These are phyloP conservation scores for Hemileia vastatrix DNA, from an alignment of 1,284 basidiomycete species.

Conservation along the genomic window DNA sequence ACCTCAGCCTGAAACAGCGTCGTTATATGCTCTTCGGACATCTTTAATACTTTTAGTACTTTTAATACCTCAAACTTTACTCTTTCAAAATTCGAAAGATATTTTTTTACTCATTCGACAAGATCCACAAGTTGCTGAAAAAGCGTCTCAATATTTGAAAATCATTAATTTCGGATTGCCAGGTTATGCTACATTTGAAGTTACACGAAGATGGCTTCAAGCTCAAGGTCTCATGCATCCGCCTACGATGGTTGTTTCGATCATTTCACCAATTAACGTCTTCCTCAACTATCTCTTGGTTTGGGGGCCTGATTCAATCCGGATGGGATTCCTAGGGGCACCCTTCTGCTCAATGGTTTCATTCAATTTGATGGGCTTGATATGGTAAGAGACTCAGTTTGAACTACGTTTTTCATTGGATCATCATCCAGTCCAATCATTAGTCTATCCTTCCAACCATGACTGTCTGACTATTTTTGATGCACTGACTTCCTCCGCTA, in stretches of 20 bases:
- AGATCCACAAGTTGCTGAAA: conserved; percentile 70
- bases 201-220: conserved; percentile 68
- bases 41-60: conserved; percentile 27
- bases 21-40: conserved; percentile 22
- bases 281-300: conserved; percentile 78
- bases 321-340: conserved; percentile 85
- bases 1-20: not conserved
- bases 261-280: conserved; percentile 78
- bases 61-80: conserved; percentile 28
- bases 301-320: conserved; percentile 66
- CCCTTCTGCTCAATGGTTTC: conserved; percentile 80
- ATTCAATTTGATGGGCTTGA: conserved; percentile 65
- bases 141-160: conserved; percentile 66
- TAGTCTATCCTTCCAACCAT: too few relatives aligned
- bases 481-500: too few relatives aligned
- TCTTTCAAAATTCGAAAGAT: conserved; percentile 58
- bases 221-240: conserved; percentile 70
- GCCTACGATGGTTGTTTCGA: conserved; percentile 72
- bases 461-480: too few relatives aligned
- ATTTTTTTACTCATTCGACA: conserved; percentile 71
- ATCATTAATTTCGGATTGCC: conserved; percentile 74
- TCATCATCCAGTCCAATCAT: too few relatives aligned
- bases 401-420: too few relatives aligned
- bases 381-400: conserved; percentile 33
- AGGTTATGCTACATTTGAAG: conserved; percentile 57